These are phyloP conservation scores for Arthonia radiata DNA, from an alignment of 495 filamentous ascomycete genomes.

Conservation along the genomic window DNA sequence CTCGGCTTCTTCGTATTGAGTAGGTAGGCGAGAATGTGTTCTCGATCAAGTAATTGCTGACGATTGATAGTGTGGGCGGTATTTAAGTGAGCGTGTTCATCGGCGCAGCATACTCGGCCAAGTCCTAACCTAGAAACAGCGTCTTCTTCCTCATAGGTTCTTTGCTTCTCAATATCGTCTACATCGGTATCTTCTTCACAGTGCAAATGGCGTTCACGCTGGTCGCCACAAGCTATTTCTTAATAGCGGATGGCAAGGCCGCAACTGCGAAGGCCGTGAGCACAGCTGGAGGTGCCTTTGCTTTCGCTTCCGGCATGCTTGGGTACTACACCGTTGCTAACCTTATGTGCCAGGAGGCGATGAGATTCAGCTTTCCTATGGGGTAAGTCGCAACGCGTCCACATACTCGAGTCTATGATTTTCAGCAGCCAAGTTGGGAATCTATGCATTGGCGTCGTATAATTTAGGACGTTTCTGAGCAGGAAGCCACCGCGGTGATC, in stretches of 20 bases:
- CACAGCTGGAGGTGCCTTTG: slow-evolving; percentile 21
- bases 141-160: too few relatives aligned
- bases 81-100: too few relatives aligned
- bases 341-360: slow-evolving; percentile 18
- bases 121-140: too few relatives aligned
- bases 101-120: too few relatives aligned
- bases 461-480: too few relatives aligned
- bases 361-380: slow-evolving; percentile 17
- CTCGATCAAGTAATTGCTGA: not conserved
- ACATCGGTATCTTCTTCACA: slow-evolving; percentile 22
- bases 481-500: too few relatives aligned
- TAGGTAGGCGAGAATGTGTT: too few relatives aligned
- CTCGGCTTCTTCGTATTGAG: slow-evolving; percentile 21
- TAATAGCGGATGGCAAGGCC: slow-evolving; percentile 17
- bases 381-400: too few relatives aligned
- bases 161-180: slow-evolving; percentile 18
- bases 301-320: slow-evolving; percentile 21
- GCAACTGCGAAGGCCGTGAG: slow-evolving; percentile 14
- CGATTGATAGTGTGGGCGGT: slow-evolving; percentile 17
- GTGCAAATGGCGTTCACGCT: slow-evolving; percentile 21
- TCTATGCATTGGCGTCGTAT: too few relatives aligned
- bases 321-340: slow-evolving; percentile 26
- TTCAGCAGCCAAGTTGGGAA: too few relatives aligned
- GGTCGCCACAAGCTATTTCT: slow-evolving; percentile 22
- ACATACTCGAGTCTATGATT: too few relatives aligned